Base-by-base conservation (phyloP, 1,284 basidiomycete species). In the Cryptococcus sp. region DNA sequence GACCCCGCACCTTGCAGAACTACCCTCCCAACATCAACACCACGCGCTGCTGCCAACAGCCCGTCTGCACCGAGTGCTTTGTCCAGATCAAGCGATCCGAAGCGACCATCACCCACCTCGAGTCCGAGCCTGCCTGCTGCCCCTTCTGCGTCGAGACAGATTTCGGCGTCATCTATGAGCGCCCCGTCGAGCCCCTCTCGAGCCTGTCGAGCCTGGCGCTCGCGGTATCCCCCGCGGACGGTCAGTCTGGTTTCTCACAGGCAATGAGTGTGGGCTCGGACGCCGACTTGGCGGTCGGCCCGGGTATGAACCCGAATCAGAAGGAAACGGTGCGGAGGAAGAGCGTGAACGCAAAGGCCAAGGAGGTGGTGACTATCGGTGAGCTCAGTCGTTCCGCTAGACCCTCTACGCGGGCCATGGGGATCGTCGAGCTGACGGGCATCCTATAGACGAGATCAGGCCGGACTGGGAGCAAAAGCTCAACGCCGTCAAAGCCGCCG, bases 41-140 rank as follows among this genome's bases (percentile, higher is more conserved):
- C 63, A 96, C 94, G 21, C 85, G 95, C 70, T 99, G 95, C 78
- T 99, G 95, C 75, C 91, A 94, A 80, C 95, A 99, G 70, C 88
- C 91, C 33, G 94, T 99, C 68, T 99, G 95, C 76, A 97, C 95
- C 36, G 95, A 99, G 78, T 99, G 95, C 75, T 98, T 99, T 72
- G 93, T 98, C 16, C 94, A 98, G 79, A 98, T 98, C 79, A 98
- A 98, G 80, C 87, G 95, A 53, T 85, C 83, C 49, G 96, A 98
- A 67, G 92, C 95, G 4, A 94, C 91, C 0, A 82, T 90, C 4
- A 95, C 91, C 0, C 92, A 96, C 76, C 80, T 95, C 50, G 89
- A 80, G 61, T 92, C 91, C 15, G 95, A 98, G 69, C 89, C 94
- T 0, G 91, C 94, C 4, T 88, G 90, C 6, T 98, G 95, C 75